Base-by-base conservation (phyloP, 2,329 filamentous ascomycete species). In the Fusarium lateritium region DNA sequence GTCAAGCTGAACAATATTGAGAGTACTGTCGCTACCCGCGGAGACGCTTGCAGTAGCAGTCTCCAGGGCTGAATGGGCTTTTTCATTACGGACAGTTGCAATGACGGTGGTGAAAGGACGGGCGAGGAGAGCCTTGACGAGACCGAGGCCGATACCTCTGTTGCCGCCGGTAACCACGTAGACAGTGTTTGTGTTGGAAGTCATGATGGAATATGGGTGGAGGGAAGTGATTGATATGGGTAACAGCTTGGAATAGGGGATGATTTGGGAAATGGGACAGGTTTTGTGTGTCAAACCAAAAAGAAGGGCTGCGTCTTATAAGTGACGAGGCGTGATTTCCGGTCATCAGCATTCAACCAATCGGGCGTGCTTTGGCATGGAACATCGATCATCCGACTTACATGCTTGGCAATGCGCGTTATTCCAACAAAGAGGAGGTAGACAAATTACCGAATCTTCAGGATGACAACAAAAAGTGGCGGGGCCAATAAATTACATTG, bases 81-180 rank as follows among this genome's bases (percentile, higher is more conserved):
- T 34, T 5, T 75, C 66, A 47, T 75, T 71, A 15, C 81, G 79
- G 5, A 81, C 80, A 2, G 77, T 78, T 3, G 79, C 80, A 21
- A 83, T 74, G 45, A 81, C 72, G 3, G 76, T 87, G 72, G 89
- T 86, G 69, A 87, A 86, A 67, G 86, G 82, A 21, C 86, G 85
- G 33, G 83, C 78, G 2, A 84, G 76, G 44, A 83, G 77, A 1
- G 66, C 55, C 36, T 71, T 72, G 28, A 81, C 65, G 7, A 83
- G 71, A 2, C 80, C 80, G 10, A 76, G 69, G 5, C 82, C 81
- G 9, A 83, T 75, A 46, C 81, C 81, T 56, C 80, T 75, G 55
- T 83, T 83, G 11, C 72, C 79, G 42, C 81, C 80, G 0, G 81
- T 83, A 19, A 83, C 65, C 6, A 82, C 69, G 51, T 80, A 80